Conservation (phyloP, 225 moss, liverwort and hornwort species). For the Bryum argenteum region DNA sequence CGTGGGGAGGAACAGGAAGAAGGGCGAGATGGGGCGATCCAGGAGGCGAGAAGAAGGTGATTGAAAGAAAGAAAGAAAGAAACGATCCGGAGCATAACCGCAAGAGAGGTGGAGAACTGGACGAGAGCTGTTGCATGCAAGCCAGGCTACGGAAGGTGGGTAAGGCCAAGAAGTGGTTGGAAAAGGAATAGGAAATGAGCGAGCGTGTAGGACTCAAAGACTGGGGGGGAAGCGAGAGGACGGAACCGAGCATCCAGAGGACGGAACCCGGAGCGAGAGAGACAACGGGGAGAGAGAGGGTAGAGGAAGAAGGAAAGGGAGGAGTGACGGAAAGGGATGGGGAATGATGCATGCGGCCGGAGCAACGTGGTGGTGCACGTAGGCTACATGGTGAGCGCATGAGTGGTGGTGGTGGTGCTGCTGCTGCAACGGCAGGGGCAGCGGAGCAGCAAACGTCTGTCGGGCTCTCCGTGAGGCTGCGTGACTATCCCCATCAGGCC, state of each 20-base stretch:
- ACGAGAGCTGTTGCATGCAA: background rate
- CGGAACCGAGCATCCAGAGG: background rate
- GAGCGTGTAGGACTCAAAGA: background rate
- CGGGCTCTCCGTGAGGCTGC: slow-evolving; percentile 23
- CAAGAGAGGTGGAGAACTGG: background rate
- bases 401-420: too few species aligned
- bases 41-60: background rate
- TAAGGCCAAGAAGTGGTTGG: slow-evolving; percentile 24
- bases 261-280: too few species aligned
- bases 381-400: background rate
- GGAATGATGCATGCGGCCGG: background rate
- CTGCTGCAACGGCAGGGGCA: background rate
- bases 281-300: slow-evolving; percentile 6
- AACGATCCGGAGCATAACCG: slow-evolving; percentile 14
- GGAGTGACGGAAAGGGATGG: background rate
- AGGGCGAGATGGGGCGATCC: background rate
- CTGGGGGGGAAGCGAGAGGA: background rate
- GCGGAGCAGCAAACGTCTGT: slow-evolving; percentile 26
- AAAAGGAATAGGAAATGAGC: background rate
- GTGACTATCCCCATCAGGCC: background rate
- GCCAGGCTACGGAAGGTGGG: too few species aligned
- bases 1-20: background rate
- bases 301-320: too few species aligned
- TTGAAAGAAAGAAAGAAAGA: background rate
- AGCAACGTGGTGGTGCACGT: background rate